Percentiles rank a stretch among this genome's conserved stretches.
phyloP scores from a whole-genome alignment of 805 yeast genomes.

The Starmerella stigmatis region DNA sequence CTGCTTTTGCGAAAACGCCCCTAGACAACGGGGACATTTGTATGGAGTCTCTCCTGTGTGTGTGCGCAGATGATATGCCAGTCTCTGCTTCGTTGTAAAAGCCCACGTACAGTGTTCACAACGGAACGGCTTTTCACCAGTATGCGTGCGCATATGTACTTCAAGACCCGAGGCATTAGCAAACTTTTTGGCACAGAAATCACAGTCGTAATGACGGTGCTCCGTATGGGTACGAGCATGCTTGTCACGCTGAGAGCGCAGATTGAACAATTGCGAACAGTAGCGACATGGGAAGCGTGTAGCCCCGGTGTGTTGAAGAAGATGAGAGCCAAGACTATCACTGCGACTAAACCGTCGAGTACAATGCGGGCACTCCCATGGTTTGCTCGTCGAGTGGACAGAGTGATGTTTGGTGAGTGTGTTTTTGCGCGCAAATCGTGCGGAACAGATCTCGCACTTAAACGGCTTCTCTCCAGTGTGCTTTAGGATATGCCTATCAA shows the following conservation, averaged over 20 bases:
- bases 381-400: background rate
- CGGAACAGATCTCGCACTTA: background rate
- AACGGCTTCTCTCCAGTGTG: conserved; percentile 6
- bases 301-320: background rate
- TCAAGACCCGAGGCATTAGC: conserved; percentile 73
- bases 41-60: conserved; percentile 4
- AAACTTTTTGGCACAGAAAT: conserved; percentile 59
- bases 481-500: background rate
- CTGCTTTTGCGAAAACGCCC: conserved; percentile 2
- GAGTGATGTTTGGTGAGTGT: conserved; percentile 4
- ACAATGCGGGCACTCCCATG: conserved; percentile 1
- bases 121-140: conserved; percentile 64
- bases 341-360: background rate
- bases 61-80: background rate
- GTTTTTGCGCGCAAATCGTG: conserved; percentile 5
- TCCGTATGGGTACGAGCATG: conserved; percentile 2
- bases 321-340: conserved; percentile 2
- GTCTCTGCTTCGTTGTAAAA: conserved; percentile 3
- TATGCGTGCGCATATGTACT: conserved; percentile 73
- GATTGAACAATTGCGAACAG: conserved; percentile 2
- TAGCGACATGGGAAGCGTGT: conserved; percentile 1
- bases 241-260: conserved; percentile 2
- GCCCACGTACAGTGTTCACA: conserved; percentile 32
- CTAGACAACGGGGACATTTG: background rate
- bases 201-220: conserved; percentile 4